Evolutionary conservation across 2,329 filamentous ascomycete genomes (phyloP).

Genomic region (Penicillium paneum): DNA sequence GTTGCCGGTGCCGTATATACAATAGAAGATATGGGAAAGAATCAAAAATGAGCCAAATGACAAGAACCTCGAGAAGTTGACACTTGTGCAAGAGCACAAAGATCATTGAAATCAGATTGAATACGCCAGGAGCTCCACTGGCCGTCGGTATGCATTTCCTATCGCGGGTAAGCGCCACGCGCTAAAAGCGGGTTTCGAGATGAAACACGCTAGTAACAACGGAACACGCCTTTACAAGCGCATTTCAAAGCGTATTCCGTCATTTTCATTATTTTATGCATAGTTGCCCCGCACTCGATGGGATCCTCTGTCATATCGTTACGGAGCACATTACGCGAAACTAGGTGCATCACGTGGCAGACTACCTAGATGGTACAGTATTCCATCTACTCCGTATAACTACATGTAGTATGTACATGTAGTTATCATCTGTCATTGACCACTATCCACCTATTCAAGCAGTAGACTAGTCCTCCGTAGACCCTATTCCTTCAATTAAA

Average conservation of each 20-base stretch:
- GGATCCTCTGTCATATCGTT: neutral
- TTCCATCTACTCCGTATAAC: no score
- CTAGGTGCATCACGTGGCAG: no score
- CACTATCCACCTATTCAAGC: neutral
- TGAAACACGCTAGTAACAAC: neutral
- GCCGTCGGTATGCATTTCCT: neutral
- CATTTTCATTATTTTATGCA: neutral
- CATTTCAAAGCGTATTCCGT: neutral
- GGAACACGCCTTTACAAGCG: neutral
- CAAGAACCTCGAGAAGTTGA: neutral
- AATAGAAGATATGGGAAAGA: neutral
- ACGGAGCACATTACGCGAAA: neutral
- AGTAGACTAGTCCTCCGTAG: neutral
- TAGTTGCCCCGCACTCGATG: neutral
- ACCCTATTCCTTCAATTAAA: neutral
- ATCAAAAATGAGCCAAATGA: neutral
- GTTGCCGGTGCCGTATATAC: constrained; percentile 9
- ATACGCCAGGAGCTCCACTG: neutral
- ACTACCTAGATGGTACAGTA: no score
- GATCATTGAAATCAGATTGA: constrained; percentile 1
- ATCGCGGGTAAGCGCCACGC: neutral
- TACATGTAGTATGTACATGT: no score
- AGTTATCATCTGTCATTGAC: neutral
- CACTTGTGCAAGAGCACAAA: neutral
- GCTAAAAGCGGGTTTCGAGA: neutral